phyloP scores from a whole-genome alignment of 1,284 basidiomycete species.

The Inonotus hispidus region DNA sequence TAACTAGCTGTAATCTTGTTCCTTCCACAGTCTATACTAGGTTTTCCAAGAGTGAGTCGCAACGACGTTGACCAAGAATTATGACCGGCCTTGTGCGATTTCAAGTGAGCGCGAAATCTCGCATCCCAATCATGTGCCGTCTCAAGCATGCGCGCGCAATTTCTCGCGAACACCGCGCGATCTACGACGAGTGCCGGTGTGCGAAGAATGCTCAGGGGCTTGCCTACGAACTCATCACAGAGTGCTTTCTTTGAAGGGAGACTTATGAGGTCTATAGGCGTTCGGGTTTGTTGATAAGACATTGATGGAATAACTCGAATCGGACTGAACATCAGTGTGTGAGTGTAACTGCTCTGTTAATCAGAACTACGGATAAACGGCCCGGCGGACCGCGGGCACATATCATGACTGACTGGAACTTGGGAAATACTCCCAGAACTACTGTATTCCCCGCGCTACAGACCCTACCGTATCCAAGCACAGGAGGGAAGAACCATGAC shows the following conservation, averaged over 20 bases:
- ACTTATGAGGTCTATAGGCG: constrained; percentile 39
- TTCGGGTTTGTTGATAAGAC: constrained; percentile 24
- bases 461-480: background rate
- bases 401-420: no score
- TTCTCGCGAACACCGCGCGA: constrained; percentile 58
- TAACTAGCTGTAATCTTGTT: constrained; percentile 59
- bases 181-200: constrained; percentile 81
- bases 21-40: constrained; percentile 63
- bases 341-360: no score
- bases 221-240: constrained; percentile 54
- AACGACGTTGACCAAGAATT: background rate
- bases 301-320: constrained; percentile 43
- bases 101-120: constrained; percentile 75
- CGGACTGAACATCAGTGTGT: background rate
- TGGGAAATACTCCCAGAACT: no score
- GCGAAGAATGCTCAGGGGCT: constrained; percentile 51
- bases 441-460: no score
- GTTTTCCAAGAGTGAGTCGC: background rate
- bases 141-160: constrained; percentile 69
- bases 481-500: constrained; percentile 22
- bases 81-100: constrained; percentile 67
- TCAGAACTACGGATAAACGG: background rate
- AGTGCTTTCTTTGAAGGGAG: constrained; percentile 52
- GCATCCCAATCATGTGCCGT: constrained; percentile 62
- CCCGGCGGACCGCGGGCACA: background rate